Percentiles rank a stretch among this genome's conserved stretches.
Conservation (phyloP, 257 asterid species). For the Rehmannia glutinosa region DNA sequence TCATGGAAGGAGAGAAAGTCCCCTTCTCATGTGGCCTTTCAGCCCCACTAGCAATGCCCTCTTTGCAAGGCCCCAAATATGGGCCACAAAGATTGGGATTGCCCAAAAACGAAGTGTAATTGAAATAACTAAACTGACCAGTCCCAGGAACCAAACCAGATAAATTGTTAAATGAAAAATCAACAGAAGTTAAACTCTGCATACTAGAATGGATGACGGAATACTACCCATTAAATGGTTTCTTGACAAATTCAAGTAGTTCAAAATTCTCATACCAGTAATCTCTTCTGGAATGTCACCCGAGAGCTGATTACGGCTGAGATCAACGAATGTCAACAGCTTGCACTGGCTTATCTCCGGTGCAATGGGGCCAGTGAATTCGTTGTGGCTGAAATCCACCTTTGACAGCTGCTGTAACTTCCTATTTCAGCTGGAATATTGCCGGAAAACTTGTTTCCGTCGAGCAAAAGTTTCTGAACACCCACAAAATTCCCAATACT, state of each 20-base stretch:
- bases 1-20: constrained; percentile 67
- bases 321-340: constrained; percentile 78
- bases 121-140: constrained; percentile 89
- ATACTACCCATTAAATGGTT: constrained; percentile 72
- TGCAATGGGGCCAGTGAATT: constrained; percentile 60
- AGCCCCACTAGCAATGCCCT: constrained; percentile 46
- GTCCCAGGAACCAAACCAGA: constrained; percentile 92
- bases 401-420: constrained; percentile 87
- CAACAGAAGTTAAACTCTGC: constrained; percentile 95
- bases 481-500: constrained; percentile 78
- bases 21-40: constrained; percentile 53
- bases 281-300: constrained; percentile 82
- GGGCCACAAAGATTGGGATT: constrained; percentile 93
- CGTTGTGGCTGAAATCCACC: constrained; percentile 85
- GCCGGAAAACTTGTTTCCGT: constrained; percentile 86
- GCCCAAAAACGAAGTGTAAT: constrained; percentile 79
- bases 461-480: constrained; percentile 90
- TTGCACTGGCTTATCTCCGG: constrained; percentile 77
- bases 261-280: constrained; percentile 79
- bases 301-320: constrained; percentile 77
- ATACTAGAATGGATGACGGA: constrained; percentile 73
- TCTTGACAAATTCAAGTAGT: constrained; percentile 79
- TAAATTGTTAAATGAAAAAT: constrained; percentile 85
- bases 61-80: constrained; percentile 80
- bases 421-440: constrained; percentile 67